A percentile compares a stretch with the other conserved stretches of the same genome.
phyloP scores from a whole-genome alignment of 257 asterid species.

The Jaltomata sinuosa region DNA sequence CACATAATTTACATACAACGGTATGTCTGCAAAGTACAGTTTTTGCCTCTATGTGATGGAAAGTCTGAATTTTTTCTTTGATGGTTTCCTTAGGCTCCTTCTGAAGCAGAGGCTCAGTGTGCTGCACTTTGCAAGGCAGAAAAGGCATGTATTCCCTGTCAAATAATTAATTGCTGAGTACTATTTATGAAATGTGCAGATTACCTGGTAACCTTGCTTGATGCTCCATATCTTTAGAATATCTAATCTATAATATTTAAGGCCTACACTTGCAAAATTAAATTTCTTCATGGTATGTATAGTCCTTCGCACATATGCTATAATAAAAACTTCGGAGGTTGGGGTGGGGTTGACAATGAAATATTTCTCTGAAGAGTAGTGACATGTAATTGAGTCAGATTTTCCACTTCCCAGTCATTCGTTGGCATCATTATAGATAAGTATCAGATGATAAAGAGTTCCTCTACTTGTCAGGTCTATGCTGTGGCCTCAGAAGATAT shows the following conservation, averaged over 20 bases:
- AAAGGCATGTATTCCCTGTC: conserved; percentile 38
- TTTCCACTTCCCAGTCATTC: not conserved
- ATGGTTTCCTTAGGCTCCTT: conserved; percentile 65
- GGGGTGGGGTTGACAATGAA: not conserved
- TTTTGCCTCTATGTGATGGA: not conserved
- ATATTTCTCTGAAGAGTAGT: not conserved
- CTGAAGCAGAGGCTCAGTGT: conserved; percentile 99
- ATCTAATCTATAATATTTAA: not conserved
- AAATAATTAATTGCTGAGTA: conserved; percentile 4
- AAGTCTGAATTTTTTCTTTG: not conserved
- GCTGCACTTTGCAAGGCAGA: conserved; percentile 76
- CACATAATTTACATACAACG: not conserved
- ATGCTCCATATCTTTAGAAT: not conserved
- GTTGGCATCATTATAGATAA: not conserved
- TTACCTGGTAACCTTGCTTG: not conserved
- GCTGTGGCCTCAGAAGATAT: conserved; percentile 99
- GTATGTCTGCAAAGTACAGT: not conserved
- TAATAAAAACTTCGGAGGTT: not conserved
- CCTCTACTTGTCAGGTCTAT: conserved; percentile 52
- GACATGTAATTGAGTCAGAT: not conserved
- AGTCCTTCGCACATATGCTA: not conserved
- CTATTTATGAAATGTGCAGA: not conserved
- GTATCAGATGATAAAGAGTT: conserved; percentile 4
- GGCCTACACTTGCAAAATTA: not conserved
- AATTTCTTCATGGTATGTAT: not conserved